Percentiles rank a stretch among this genome's conserved stretches.
Conservation (phyloP, 208 protist genomes). For the Trypanosoma avium region DNA sequence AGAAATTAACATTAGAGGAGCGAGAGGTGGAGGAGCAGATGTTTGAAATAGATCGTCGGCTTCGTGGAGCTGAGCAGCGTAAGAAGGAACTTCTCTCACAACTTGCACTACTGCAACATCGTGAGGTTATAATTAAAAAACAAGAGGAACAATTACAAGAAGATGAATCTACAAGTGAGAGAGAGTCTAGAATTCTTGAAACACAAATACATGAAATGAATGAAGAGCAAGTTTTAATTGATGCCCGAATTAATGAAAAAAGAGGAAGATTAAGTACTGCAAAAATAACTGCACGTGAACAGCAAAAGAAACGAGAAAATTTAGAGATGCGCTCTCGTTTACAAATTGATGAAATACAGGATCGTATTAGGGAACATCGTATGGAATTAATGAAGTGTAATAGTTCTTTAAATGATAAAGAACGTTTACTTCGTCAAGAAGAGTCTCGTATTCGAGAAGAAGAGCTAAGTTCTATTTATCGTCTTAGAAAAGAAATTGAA, state of each 20-base stretch:
- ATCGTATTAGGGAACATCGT: conserved; percentile 16
- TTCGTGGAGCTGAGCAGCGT: conserved; percentile 10
- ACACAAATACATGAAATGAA: conserved; percentile 6
- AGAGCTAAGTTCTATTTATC: conserved; percentile 17
- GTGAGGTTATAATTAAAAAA: conserved; percentile 8
- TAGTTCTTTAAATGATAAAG: conserved; percentile 19
- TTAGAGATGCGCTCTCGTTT: conserved; percentile 1
- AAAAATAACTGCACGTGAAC: conserved; percentile 3
- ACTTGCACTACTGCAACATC: conserved; percentile 22
- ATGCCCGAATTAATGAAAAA: conserved; percentile 6
- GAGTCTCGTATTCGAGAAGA: conserved; percentile 14
- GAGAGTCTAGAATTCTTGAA: conserved; percentile 11
- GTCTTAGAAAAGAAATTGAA: conserved; percentile 20
- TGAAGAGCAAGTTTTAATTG: conserved; percentile 3
- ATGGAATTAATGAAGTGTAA: background rate
- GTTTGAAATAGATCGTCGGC: conserved; percentile 11
- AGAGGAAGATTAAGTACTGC: conserved; percentile 1
- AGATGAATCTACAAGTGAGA: background rate
- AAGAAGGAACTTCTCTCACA: conserved; percentile 25
- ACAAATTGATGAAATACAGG: conserved; percentile 11
- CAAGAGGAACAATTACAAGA: conserved; percentile 22
- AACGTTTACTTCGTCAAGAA: conserved; percentile 20
- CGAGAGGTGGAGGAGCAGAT: conserved; percentile 2
- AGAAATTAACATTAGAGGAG: conserved; percentile 13
- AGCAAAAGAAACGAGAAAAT: conserved; percentile 17